Percentiles rank a stretch among this genome's conserved stretches.
Evolutionary conservation across 2,329 filamentous ascomycete genomes (phyloP).

Genomic region (Ilyonectria robusta): DNA sequence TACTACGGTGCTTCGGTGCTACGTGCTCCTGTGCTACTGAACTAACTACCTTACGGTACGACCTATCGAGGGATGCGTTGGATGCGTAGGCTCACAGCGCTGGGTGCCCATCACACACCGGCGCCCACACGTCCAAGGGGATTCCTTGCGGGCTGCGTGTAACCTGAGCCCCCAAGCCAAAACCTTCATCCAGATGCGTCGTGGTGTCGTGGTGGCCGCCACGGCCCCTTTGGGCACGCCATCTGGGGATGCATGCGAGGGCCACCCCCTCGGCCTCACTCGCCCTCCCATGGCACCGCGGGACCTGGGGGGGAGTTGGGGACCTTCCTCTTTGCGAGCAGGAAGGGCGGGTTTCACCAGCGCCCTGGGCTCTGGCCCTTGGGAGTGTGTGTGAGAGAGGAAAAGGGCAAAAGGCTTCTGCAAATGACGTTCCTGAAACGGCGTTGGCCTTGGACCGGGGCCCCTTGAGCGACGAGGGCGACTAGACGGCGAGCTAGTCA

Average conservation of each 20-base stretch:
- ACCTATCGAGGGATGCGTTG: background rate
- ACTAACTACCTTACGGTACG: background rate
- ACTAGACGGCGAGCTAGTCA: constrained; percentile 43
- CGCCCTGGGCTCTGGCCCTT: background rate
- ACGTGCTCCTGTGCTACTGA: background rate
- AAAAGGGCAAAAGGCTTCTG: constrained; percentile 13
- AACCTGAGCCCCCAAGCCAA: background rate
- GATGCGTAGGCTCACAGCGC: background rate
- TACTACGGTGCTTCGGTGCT: background rate
- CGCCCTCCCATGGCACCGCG: background rate
- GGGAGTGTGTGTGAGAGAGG: background rate
- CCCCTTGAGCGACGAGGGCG: constrained; percentile 34
- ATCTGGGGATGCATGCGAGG: background rate
- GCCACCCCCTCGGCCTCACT: background rate
- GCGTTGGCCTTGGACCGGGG: constrained; percentile 39
- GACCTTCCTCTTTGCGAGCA: constrained; percentile 1
- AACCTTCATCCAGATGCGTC: background rate
- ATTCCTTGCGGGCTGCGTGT: constrained; percentile 3
- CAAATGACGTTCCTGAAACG: constrained; percentile 50
- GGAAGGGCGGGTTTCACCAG: background rate
- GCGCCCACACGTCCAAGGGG: constrained; percentile 2
- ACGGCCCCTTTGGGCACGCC: constrained; percentile 1
- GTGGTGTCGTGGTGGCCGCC: background rate
- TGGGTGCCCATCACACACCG: background rate
- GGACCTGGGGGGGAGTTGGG: background rate